A percentile compares a stretch with the other conserved stretches of the same genome.
Conservation (phyloP, 2,329 filamentous ascomycete species). For the Sclerotinia subarctica region DNA sequence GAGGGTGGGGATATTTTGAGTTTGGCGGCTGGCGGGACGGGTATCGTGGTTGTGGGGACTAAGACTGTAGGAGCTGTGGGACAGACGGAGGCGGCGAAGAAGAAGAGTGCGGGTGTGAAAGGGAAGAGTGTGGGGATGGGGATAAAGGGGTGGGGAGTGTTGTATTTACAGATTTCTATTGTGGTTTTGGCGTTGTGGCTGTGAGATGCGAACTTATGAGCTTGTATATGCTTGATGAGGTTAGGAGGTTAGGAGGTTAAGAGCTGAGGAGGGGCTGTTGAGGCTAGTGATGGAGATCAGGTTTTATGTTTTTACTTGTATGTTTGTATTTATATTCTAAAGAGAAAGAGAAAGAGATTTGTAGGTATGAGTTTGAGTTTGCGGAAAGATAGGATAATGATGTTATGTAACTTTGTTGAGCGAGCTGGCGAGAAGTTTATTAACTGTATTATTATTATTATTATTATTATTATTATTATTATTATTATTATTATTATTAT, state of each 20-base stretch:
- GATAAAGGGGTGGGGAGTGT: neutral
- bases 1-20: constrained; percentile 34
- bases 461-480: too few species aligned
- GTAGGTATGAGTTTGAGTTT: neutral
- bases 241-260: neutral
- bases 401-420: neutral
- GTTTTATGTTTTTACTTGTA: neutral
- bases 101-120: constrained; percentile 29
- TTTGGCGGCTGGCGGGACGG: constrained; percentile 29
- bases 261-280: neutral
- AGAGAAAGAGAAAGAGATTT: neutral
- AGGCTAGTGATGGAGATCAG: neutral
- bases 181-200: constrained; percentile 1
- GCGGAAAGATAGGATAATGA: neutral
- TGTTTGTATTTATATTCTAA: neutral
- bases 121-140: neutral
- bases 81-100: constrained; percentile 23
- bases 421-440: neutral
- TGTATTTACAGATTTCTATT: constrained; percentile 15
- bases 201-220: neutral
- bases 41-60: constrained; percentile 32
- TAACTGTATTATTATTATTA: neutral
- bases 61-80: constrained; percentile 29
- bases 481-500: too few species aligned
- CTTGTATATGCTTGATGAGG: neutral